Evolutionary conservation across 2,329 filamentous ascomycete species (phyloP).

Genomic region (Truncatella angustata): DNA sequence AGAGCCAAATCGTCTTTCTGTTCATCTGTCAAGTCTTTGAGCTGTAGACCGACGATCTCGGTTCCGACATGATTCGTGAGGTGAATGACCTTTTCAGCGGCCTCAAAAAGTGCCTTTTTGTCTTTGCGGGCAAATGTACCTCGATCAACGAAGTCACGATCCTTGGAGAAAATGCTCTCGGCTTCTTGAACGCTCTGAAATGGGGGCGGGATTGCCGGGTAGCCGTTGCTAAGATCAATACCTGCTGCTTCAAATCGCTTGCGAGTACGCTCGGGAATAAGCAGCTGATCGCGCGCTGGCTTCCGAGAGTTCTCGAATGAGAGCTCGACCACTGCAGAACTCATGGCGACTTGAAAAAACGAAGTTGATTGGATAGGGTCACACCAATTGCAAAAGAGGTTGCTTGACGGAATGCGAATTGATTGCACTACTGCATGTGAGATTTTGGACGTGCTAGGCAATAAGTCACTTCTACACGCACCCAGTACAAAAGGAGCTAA

Average conservation of each 20-base stretch:
- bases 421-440: too few species aligned
- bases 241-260: conserved; percentile 64
- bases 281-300: too few species aligned
- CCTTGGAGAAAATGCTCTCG: conserved; percentile 59
- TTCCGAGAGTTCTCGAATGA: too few species aligned
- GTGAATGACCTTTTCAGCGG: conserved; percentile 61
- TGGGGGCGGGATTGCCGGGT: conserved; percentile 66
- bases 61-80: conserved; percentile 62
- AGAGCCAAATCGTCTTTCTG: conserved; percentile 63
- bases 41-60: conserved; percentile 61
- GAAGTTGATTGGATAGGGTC: too few species aligned
- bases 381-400: too few species aligned
- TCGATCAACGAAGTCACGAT: conserved; percentile 56
- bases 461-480: too few species aligned
- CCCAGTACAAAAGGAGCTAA: too few species aligned
- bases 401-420: too few species aligned
- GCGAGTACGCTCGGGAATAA: conserved; percentile 53
- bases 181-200: conserved; percentile 70
- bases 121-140: conserved; percentile 63
- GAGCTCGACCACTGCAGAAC: too few species aligned
- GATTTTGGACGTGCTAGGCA: too few species aligned
- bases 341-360: too few species aligned
- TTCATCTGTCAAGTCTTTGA: conserved; percentile 57
- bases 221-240: conserved; percentile 67
- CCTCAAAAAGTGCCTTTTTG: conserved; percentile 58